Conservation (phyloP, 495 filamentous ascomycete species). For the Penicillium samsonianum region DNA sequence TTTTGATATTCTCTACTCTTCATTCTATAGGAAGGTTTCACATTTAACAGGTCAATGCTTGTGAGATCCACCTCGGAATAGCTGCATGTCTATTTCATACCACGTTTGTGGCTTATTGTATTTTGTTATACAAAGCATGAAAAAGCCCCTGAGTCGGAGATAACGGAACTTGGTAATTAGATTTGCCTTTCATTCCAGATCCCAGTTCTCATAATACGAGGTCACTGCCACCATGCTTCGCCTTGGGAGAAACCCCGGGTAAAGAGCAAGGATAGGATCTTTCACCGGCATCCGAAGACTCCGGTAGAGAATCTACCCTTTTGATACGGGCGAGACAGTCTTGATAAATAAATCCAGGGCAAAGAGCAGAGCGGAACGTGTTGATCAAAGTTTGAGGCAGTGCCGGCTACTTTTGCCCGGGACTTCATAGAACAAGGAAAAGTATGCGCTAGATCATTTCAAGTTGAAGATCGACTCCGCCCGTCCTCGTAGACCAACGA, state of each 20-base stretch:
- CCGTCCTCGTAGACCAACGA: slow-evolving; percentile 18
- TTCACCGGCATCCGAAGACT: neutral
- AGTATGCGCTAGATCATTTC: slow-evolving; percentile 14
- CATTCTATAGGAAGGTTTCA: neutral
- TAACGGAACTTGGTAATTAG: neutral
- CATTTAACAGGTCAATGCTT: neutral
- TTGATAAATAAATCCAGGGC: slow-evolving; percentile 12
- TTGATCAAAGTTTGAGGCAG: slow-evolving; percentile 16
- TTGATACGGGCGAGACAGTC: slow-evolving; percentile 2
- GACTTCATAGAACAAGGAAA: slow-evolving; percentile 11
- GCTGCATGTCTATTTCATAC: neutral
- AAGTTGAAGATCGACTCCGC: slow-evolving; percentile 20
- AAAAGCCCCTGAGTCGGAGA: neutral
- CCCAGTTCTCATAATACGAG: slow-evolving; percentile 6
- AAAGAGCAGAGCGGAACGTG: slow-evolving; percentile 14
- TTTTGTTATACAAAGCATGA: neutral
- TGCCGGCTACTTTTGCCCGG: slow-evolving; percentile 21
- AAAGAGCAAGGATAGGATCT: slow-evolving; percentile 1
- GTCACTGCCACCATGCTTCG: slow-evolving; percentile 1
- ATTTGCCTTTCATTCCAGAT: neutral
- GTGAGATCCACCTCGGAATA: slow-evolving; percentile 1
- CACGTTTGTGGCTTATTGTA: neutral
- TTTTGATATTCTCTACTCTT: neutral
- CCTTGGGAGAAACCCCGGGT: neutral
- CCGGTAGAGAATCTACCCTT: neutral